A percentile compares a stretch with the other conserved stretches of the same genome.
Evolutionary conservation across 768 basidiomycete species (phyloP).

Genomic region (Phlebiopsis flavidoalba): DNA sequence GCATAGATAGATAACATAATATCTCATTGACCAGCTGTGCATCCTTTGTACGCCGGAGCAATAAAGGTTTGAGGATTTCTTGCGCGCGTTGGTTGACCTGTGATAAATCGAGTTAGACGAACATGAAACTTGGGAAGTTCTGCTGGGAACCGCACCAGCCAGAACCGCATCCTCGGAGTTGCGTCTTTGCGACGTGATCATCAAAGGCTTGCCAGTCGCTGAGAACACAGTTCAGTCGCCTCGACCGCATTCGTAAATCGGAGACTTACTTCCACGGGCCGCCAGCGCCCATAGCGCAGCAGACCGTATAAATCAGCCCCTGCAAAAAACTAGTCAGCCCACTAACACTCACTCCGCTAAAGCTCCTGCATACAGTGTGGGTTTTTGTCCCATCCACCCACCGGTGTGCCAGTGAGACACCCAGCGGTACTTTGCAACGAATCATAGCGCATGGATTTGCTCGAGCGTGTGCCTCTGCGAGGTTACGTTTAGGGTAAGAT

Average conservation of each 20-base stretch:
- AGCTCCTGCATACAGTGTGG: conserved; percentile 42
- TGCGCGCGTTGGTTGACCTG: conserved; percentile 54
- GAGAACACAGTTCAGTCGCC: not conserved
- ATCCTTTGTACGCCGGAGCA: conserved; percentile 73
- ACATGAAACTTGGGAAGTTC: not conserved
- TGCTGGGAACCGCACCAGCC: conserved; percentile 38
- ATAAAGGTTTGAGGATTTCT: conserved; percentile 56
- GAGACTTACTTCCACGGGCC: conserved; percentile 50
- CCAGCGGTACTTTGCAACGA: conserved; percentile 63
- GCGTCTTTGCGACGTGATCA: conserved; percentile 46
- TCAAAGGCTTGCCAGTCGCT: conserved; percentile 66
- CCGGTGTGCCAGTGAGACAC: conserved; percentile 75
- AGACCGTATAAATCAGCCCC: conserved; percentile 70
- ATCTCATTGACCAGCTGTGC: conserved; percentile 32
- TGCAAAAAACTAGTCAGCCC: not conserved
- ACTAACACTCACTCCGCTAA: not conserved
- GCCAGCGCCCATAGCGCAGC: conserved; percentile 62
- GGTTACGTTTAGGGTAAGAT: not conserved
- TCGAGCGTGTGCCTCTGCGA: conserved; percentile 48
- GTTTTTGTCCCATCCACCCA: too few relatives aligned
- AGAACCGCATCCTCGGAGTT: conserved; percentile 52
- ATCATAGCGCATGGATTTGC: conserved; percentile 56
- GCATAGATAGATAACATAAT: not conserved
- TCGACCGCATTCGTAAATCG: not conserved
- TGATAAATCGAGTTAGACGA: not conserved